Base-by-base conservation (phyloP, 164 flowering plant species). In the Vitis riparia region DNA sequence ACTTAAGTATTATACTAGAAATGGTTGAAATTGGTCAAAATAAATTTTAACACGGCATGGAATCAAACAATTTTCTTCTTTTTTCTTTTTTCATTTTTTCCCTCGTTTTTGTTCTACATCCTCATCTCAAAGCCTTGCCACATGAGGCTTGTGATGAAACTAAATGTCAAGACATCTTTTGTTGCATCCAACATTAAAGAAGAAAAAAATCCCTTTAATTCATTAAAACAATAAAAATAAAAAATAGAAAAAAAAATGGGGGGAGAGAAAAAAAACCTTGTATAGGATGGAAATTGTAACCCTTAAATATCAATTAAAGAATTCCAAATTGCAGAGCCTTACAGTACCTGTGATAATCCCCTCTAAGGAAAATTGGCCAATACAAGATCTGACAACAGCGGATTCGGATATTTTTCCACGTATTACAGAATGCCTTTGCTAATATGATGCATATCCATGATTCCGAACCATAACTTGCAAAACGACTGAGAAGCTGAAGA, bases 291-390 rank as follows among this genome's bases (percentile, higher is more conserved):
- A 57, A 55, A 17, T 27, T 37, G n/a, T 37, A 55, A 44, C 3
- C 9, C 37, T 50, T 11, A 16, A 8, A 9, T 2, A 67, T 55
- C 60, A 62, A 50, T 17, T 15, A 51, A 62, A 57, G 23, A 60
- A 51, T 44, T 12, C 58, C 50, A 3, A 55, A 59, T 59, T 29
- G 48, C 27, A 56, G 27, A 47, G 16, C 52, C 12, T n/a, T 14
- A 37, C 56, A 30, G 71, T 79, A 96, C 98, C 98, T 88, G 62
- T 74, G 60, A 69, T 75, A 78, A 62, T 81, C 71, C 19, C 82
- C 80, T 76, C 75, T 85, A 73, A 90, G 91, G 52, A 81, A 76
- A 62, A 88, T 68, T 27, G 99, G 97, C 97, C 99, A 93, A 79
- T 91, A 89, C 30, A 93, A 74, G 57, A 93, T 77, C 74, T 96